These are phyloP conservation scores for Xylariaceae sp. DNA, from an alignment of 2,329 filamentous ascomycete genomes.

Conservation along the genomic window DNA sequence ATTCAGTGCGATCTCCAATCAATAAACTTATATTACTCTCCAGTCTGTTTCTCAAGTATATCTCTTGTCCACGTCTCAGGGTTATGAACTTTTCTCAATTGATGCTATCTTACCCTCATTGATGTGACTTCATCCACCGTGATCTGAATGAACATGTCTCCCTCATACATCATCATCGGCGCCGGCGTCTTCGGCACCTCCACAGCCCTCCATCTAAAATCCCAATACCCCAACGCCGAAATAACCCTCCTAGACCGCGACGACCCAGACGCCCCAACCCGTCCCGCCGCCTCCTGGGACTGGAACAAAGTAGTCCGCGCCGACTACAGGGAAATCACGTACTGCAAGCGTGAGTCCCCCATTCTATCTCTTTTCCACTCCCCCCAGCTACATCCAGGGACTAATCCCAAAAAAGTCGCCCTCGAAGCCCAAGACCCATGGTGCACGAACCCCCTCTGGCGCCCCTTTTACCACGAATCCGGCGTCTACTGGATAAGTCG, in stretches of 20 bases:
- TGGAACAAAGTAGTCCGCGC: constrained; percentile 69
- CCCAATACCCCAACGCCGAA: constrained; percentile 43
- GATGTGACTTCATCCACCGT: neutral
- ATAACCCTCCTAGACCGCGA: constrained; percentile 56
- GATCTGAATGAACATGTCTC: constrained; percentile 1
- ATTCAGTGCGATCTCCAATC: neutral
- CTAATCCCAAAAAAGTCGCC: constrained; percentile 37
- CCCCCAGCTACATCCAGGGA: neutral
- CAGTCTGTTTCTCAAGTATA: neutral
- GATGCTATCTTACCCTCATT: neutral
- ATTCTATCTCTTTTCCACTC: neutral
- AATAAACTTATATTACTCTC: neutral
- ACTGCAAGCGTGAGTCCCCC: constrained; percentile 42
- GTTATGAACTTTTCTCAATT: neutral
- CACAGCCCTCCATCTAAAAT: constrained; percentile 58
- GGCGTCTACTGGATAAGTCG: constrained; percentile 42
- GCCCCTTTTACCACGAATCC: constrained; percentile 44
- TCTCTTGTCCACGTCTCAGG: neutral
- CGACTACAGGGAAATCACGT: constrained; percentile 60
- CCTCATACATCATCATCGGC: constrained; percentile 52
- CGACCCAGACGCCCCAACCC: constrained; percentile 41
- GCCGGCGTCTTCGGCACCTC: constrained; percentile 62
- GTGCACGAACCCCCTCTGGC: constrained; percentile 40
- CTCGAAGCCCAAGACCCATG: constrained; percentile 60
- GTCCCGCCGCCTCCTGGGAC: constrained; percentile 61